Evolutionary conservation across 1,139 yeast genomes (phyloP).

Genomic region (Pneumocystis wakefieldiae): DNA sequence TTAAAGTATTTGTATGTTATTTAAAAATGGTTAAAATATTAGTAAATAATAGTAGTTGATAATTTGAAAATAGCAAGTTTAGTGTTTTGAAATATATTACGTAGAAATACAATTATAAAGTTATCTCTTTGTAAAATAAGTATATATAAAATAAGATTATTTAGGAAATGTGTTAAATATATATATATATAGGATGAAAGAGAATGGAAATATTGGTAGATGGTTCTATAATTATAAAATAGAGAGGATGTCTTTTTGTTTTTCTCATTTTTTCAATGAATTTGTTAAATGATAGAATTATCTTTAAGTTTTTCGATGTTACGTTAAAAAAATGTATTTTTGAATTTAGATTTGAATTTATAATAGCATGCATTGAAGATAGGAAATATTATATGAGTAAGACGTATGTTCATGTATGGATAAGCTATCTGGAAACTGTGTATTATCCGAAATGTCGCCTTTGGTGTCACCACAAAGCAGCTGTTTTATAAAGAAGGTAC

Average conservation of each 20-base stretch:
- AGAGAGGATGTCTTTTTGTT: not conserved
- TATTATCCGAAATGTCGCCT: not conserved
- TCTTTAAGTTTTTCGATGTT: too few species aligned
- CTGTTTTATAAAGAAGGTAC: not conserved
- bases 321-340: not conserved
- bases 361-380: not conserved
- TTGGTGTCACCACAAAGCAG: not conserved
- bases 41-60: too few species aligned
- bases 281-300: not conserved
- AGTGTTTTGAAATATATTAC: too few species aligned
- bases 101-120: too few species aligned
- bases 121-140: too few species aligned
- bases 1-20: too few species aligned
- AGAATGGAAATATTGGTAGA: not conserved
- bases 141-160: too few species aligned
- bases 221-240: not conserved
- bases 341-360: not conserved
- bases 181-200: not conserved
- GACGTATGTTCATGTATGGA: not conserved
- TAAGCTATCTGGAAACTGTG: not conserved
- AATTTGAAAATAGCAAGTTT: too few species aligned
- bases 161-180: too few species aligned
- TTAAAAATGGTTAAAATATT: too few species aligned
- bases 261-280: not conserved
- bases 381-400: too few species aligned